phyloP scores from a whole-genome alignment of 73 alveolate species.

The Paramecium sexaurelia region DNA sequence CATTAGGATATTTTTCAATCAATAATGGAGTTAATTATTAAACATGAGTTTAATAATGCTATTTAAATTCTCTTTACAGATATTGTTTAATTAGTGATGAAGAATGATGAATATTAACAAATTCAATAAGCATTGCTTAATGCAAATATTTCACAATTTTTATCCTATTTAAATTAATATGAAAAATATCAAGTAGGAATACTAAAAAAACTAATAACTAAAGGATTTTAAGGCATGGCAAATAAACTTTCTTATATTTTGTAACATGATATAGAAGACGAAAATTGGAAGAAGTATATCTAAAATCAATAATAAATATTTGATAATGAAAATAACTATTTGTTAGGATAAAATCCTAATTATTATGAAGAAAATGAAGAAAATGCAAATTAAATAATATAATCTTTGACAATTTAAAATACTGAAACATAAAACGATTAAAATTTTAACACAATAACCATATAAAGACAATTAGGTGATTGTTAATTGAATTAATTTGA shows the following conservation, averaged over 20 bases:
- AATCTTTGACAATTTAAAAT: no score
- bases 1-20: not conserved
- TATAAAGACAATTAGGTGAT: no score
- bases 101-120: not conserved
- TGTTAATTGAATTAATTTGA: no score
- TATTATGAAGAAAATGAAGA: not conserved
- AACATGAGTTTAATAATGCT: conserved; percentile 22
- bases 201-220: not conserved
- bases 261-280: not conserved
- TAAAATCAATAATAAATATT: not conserved
- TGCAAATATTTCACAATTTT: not conserved
- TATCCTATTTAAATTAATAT: not conserved
- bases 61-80: not conserved
- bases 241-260: not conserved
- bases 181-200: not conserved
- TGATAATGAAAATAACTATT: not conserved
- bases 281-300: not conserved
- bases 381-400: no score
- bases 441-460: no score
- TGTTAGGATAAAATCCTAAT: not conserved
- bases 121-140: not conserved
- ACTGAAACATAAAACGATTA: no score
- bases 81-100: not conserved
- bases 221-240: conserved; percentile 13
- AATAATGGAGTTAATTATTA: not conserved